Conservation (phyloP, 1,284 basidiomycete species). For the Xerocomus minutiporus region DNA sequence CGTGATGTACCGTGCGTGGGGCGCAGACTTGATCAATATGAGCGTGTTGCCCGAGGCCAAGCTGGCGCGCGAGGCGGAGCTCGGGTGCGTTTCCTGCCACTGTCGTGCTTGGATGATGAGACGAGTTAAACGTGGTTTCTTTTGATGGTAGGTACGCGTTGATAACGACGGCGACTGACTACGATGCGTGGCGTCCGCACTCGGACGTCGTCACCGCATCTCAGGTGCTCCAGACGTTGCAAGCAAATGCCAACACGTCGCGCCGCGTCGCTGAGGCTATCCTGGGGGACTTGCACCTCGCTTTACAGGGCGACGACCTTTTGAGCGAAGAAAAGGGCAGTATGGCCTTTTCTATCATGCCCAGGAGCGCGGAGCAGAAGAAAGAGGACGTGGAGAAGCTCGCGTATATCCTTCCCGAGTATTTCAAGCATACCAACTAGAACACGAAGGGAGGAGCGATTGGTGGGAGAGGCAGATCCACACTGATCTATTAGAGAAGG, state of each 20-base stretch:
- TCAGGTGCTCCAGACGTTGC: conserved; percentile 84
- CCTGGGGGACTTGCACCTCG: conserved; percentile 72
- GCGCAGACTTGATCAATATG: conserved; percentile 96
- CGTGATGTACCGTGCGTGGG: conserved; percentile 89
- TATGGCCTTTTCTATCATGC: conserved; percentile 87
- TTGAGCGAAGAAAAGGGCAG: conserved; percentile 61
- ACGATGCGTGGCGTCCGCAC: conserved; percentile 84
- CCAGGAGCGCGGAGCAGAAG: conserved; percentile 57
- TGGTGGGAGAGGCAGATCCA: not conserved
- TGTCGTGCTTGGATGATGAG: not conserved
- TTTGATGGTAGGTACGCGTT: conserved; percentile 67
- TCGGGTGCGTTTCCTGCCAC: conserved; percentile 52
- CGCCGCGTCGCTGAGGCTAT: conserved; percentile 72
- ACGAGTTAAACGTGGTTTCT: no score
- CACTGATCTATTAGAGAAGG: no score
- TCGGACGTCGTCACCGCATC: conserved; percentile 82
- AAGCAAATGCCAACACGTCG: conserved; percentile 81
- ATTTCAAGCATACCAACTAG: conserved; percentile 41
- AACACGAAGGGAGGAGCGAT: conserved; percentile 7
- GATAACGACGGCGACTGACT: conserved; percentile 88
- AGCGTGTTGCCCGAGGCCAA: conserved; percentile 95
- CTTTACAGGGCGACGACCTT: conserved; percentile 40
- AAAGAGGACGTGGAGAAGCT: conserved; percentile 71
- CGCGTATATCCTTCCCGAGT: conserved; percentile 72
- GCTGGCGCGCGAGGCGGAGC: conserved; percentile 90